Evolutionary conservation across 192 early-diverging fungal genomes (phyloP).

Genomic region (Entomortierella lignicola): DNA sequence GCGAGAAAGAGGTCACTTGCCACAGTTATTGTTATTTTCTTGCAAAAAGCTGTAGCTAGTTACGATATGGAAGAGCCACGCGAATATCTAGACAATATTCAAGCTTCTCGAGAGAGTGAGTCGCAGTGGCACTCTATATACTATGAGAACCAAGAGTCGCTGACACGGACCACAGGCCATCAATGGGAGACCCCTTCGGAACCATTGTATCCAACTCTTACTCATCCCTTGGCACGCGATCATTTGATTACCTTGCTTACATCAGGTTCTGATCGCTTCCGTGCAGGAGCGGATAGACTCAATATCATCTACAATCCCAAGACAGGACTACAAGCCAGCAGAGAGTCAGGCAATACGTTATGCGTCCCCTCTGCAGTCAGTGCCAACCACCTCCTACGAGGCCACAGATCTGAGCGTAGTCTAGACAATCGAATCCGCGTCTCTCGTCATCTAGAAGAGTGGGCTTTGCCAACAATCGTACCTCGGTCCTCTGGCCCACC

Average conservation of each 20-base stretch:
- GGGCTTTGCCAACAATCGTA: conserved; percentile 40
- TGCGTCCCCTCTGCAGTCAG: conserved; percentile 11
- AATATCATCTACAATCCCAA: conserved; percentile 18
- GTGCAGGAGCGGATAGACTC: conserved; percentile 31
- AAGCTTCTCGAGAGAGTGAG: conserved; percentile 29
- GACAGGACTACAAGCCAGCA: neutral
- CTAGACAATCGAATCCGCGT: conserved; percentile 40
- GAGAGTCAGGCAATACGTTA: conserved; percentile 13
- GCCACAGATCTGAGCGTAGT: conserved; percentile 16
- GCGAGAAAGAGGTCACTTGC: conserved; percentile 36
- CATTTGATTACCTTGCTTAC: conserved; percentile 41
- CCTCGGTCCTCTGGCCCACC: conserved; percentile 7
- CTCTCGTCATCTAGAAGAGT: conserved; percentile 43
- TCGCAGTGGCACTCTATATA: conserved; percentile 41
- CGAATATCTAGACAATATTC: conserved; percentile 46
- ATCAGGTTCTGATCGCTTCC: conserved; percentile 43
- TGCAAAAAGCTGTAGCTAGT: conserved; percentile 24
- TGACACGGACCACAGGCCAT: conserved; percentile 4
- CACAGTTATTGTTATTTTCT: conserved; percentile 38
- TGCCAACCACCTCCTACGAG: neutral
- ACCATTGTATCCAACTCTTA: conserved; percentile 25
- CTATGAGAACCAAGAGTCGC: conserved; percentile 33
- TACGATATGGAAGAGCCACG: conserved; percentile 34
- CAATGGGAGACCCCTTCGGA: conserved; percentile 38
- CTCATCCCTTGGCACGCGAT: conserved; percentile 44